Percentiles rank a stretch among this genome's conserved stretches.
Conservation (phyloP, 2,329 filamentous ascomycete species). For the Fusarium nelsonii region DNA sequence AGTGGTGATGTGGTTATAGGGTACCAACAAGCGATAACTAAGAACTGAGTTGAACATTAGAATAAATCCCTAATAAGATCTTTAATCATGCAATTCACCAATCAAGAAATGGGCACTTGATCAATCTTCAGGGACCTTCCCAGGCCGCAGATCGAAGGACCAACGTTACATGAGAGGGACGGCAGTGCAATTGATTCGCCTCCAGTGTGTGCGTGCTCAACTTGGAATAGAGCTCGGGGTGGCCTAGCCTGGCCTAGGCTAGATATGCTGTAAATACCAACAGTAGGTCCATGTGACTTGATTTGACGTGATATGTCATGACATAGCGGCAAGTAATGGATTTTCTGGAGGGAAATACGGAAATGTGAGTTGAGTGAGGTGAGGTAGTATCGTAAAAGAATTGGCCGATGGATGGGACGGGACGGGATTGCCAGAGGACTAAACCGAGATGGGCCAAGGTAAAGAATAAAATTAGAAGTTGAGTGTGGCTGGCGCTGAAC, state of each 20-base stretch:
- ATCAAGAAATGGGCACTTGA: not conserved
- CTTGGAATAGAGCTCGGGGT: not conserved
- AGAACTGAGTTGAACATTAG: not conserved
- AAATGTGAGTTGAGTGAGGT: not conserved
- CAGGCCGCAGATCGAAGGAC: conserved; percentile 19
- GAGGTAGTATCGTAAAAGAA: conserved; percentile 3
- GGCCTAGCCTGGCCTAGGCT: conserved; percentile 1
- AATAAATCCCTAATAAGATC: not conserved
- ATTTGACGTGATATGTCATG: not conserved
- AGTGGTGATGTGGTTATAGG: not conserved
- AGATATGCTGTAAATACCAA: not conserved
- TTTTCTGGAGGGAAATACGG: not conserved
- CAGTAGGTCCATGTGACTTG: not conserved
- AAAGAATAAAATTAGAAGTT: conserved; percentile 42
- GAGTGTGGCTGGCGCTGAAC: conserved; percentile 1
- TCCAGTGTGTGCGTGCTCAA: not conserved
- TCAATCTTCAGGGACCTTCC: conserved; percentile 18
- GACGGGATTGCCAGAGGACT: conserved; percentile 22
- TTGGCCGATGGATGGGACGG: not conserved
- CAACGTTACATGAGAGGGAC: conserved; percentile 31
- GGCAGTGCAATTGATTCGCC: conserved; percentile 35
- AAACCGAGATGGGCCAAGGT: conserved; percentile 32
- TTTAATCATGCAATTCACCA: conserved; percentile 3
- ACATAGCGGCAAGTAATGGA: not conserved
- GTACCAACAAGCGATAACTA: not conserved